A percentile compares a stretch with the other conserved stretches of the same genome.
These are phyloP conservation scores for Neonectria neomacrospora DNA, from an alignment of 2,329 filamentous ascomycete species.

Conservation along the genomic window DNA sequence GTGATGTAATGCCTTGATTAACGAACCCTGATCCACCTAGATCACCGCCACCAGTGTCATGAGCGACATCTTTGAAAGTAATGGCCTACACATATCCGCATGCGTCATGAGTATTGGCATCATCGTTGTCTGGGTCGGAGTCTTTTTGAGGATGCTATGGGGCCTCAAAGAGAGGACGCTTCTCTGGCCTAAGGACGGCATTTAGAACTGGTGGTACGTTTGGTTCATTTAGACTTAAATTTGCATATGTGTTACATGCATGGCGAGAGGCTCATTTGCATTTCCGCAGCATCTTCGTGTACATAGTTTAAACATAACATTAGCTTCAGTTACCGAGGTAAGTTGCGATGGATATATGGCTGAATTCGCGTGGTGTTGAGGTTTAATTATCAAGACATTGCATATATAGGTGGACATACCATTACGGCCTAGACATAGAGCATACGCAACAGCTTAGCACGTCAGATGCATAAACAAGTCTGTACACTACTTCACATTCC, in stretches of 20 bases:
- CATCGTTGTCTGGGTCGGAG: slow-evolving; percentile 73
- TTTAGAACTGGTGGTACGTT: slow-evolving; percentile 10
- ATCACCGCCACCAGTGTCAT: slow-evolving; percentile 79
- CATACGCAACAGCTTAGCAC: neutral
- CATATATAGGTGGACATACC: neutral
- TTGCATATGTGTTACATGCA: neutral
- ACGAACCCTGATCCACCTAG: slow-evolving; percentile 28
- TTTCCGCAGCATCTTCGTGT: neutral
- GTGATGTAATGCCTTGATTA: neutral
- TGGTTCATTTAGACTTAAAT: neutral
- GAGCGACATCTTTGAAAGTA: slow-evolving; percentile 68
- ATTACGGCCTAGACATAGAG: neutral
- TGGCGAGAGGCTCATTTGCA: neutral
- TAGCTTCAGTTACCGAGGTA: neutral
- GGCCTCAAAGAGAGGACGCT: slow-evolving; percentile 74
- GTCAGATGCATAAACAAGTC: neutral
- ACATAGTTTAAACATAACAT: neutral
- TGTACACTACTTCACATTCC: neutral
- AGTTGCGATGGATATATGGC: slow-evolving; percentile 6
- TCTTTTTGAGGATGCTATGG: slow-evolving; percentile 76
- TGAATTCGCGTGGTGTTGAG: neutral
- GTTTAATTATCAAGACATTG: neutral
- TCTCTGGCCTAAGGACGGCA: slow-evolving; percentile 76
- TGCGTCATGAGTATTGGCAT: slow-evolving; percentile 74
- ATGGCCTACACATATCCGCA: slow-evolving; percentile 72